Conservation (phyloP, 139 green algal genomes). For the Trebouxia sp. region DNA sequence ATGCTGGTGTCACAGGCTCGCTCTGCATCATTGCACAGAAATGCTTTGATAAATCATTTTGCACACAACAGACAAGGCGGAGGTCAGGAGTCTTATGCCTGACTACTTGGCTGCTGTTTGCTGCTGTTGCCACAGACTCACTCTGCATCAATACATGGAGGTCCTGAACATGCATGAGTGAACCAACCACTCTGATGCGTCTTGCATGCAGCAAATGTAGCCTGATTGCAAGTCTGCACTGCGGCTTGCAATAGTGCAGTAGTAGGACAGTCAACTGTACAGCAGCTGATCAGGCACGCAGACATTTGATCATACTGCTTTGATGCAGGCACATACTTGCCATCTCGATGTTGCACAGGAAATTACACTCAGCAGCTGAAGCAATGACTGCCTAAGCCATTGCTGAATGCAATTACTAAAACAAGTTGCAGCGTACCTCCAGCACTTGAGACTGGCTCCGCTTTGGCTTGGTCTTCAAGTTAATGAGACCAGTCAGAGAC, state of each 20-base stretch:
- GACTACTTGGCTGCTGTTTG: neutral
- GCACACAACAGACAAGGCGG: too few relatives aligned
- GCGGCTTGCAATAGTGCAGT: neutral
- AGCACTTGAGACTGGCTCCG: neutral
- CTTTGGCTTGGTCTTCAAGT: slow-evolving; percentile 12
- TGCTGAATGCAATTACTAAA: neutral
- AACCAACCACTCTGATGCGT: neutral
- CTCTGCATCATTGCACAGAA: neutral
- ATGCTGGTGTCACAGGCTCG: neutral
- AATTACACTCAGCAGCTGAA: neutral
- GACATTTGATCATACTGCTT: neutral
- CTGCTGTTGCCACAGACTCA: neutral
- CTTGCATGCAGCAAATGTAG: neutral
- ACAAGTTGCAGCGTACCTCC: neutral
- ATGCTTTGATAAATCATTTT: neutral
- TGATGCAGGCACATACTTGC: neutral
- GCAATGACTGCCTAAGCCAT: neutral
- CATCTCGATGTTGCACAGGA: neutral
- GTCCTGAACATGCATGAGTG: neutral
- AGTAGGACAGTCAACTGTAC: too few relatives aligned
- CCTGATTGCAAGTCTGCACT: neutral
- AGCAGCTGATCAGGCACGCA: neutral
- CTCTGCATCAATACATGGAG: neutral
- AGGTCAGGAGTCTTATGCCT: slow-evolving; percentile 31
- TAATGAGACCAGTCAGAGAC: slow-evolving; percentile 37